Evolutionary conservation across 495 filamentous ascomycete species (phyloP).

Genomic region (Neurospora tetrasperma): DNA sequence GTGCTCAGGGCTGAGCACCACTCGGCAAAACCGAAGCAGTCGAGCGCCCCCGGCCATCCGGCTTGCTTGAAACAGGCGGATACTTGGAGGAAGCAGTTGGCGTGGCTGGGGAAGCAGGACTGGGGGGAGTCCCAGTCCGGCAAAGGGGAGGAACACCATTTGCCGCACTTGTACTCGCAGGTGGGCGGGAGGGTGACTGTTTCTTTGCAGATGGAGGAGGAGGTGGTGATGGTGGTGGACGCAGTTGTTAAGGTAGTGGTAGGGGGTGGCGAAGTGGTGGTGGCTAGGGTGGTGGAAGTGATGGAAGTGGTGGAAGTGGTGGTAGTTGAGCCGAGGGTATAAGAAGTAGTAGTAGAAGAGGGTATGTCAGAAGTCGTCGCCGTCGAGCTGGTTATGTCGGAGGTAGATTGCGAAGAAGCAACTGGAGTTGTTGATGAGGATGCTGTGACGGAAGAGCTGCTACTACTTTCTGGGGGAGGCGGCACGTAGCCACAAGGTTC

Average conservation of each 20-base stretch:
- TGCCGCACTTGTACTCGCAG: slow-evolving; percentile 42
- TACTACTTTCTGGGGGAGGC: slow-evolving; percentile 3
- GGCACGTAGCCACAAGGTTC: slow-evolving; percentile 35
- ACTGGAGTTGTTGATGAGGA: not conserved
- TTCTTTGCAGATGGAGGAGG: slow-evolving; percentile 27
- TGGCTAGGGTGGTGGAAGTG: slow-evolving; percentile 4
- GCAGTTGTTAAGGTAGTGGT: slow-evolving; percentile 12
- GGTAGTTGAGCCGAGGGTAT: slow-evolving; percentile 10
- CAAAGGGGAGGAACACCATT: slow-evolving; percentile 40
- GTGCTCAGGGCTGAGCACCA: slow-evolving; percentile 32
- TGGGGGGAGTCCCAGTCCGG: slow-evolving; percentile 31
- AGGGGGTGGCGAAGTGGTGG: slow-evolving; percentile 11
- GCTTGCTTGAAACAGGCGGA: slow-evolving; percentile 39
- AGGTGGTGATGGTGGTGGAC: slow-evolving; percentile 27
- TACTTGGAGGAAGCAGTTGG: slow-evolving; percentile 32
- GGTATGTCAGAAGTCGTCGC: not conserved
- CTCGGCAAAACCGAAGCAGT: slow-evolving; percentile 32
- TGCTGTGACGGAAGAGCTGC: not conserved
- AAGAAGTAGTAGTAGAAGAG: slow-evolving; percentile 4
- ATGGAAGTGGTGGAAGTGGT: slow-evolving; percentile 9
- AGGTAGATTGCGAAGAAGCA: not conserved
- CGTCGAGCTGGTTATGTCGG: not conserved
- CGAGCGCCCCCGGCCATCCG: slow-evolving; percentile 34
- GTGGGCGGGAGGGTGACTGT: slow-evolving; percentile 30
- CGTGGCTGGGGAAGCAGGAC: slow-evolving; percentile 25